phyloP scores from a whole-genome alignment of 2,329 filamentous ascomycete species.

The Aureobasidium sp. region DNA sequence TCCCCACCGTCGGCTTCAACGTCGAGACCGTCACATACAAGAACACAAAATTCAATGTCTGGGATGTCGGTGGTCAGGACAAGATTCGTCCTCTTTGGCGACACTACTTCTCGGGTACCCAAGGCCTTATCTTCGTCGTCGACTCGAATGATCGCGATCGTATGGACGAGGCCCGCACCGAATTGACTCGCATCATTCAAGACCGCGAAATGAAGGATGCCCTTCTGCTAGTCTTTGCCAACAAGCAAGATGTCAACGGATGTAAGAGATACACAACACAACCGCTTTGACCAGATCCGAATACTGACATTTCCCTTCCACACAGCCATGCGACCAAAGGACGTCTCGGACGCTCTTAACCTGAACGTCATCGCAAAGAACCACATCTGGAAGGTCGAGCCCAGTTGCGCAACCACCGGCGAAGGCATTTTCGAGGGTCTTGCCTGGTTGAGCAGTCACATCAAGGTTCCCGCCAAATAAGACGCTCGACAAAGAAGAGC shows the following conservation, averaged over 20 bases:
- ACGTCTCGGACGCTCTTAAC: slow-evolving; percentile 43
- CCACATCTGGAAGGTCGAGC: slow-evolving; percentile 49
- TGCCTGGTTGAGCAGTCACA: slow-evolving; percentile 46
- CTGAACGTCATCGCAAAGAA: slow-evolving; percentile 45
- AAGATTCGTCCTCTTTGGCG: slow-evolving; percentile 99
- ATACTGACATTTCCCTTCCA: slow-evolving; percentile 18
- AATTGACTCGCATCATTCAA: slow-evolving; percentile 97
- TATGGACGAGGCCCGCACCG: slow-evolving; percentile 92
- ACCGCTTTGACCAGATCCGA: neutral
- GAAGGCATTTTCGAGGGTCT: slow-evolving; percentile 48
- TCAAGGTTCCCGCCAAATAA: slow-evolving; percentile 36
- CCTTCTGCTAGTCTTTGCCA: slow-evolving; percentile 93
- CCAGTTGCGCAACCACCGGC: slow-evolving; percentile 47
- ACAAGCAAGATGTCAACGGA: slow-evolving; percentile 95
- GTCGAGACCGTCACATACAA: slow-evolving; percentile 99
- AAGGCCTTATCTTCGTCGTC: slow-evolving; percentile 99
- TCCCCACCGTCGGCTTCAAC: slow-evolving; percentile 99
- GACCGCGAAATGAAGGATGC: slow-evolving; percentile 98
- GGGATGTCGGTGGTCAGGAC: slow-evolving; percentile 99
- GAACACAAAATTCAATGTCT: slow-evolving; percentile 99
- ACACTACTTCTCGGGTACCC: slow-evolving; percentile 99
- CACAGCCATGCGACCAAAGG: slow-evolving; percentile 44
- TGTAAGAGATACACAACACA: slow-evolving; percentile 50
- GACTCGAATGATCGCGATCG: slow-evolving; percentile 98
- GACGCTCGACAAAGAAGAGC: neutral